Evolutionary conservation across 1,284 basidiomycete species (phyloP), one percentile per base, ranked within the genome.

Genomic region (Tilletiaria anomala): DNA sequence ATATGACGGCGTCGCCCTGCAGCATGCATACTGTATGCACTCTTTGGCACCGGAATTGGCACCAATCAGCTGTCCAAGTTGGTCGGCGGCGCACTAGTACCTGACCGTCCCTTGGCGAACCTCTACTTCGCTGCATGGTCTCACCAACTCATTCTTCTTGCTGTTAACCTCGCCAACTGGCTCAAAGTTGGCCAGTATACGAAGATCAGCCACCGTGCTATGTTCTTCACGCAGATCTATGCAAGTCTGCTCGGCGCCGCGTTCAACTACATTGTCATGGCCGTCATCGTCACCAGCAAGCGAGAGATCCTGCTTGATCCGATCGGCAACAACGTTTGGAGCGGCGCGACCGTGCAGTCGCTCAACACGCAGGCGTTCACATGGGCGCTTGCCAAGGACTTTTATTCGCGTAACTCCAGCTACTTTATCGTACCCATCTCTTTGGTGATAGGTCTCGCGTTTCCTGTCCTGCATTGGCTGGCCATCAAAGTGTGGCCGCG

Each of bases 121-220:
- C 48, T 58, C 15, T 58, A 53, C 37, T 56, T 56, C 37, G 41
- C 45, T 2, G 43, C 42, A 42, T 57, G 45, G 41, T 44, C 47
- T 17, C 55, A 54, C 44, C 48, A 52, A 40, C 40, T 51, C 29
- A 37, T 46, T 18, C 23, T 36, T 6, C 44, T 50, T 35, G 42
- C 44, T 21, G 29, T 41, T 8, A 35, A 43, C 4, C 51, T 57
- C 11, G 35, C 44, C 6, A 26, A 14, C 5, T 47, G 48, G 17
- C 38, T 57, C 8, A 57, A 57, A 37, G 24, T 58, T 1, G 55
- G 47, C 0, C 53, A 56, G 16, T 59, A 43, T n/a, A 21, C 57
- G 12, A 63, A 67, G 35, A 45, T 67, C 16, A 17, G 37, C 1
- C 52, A 37, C 5, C 39, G 31, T 14, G 45, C 42, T 37, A 50